Evolutionary conservation across 192 early-diverging fungal species (phyloP), one percentile per base, ranked within the genome.

Genomic region (Backusella mclennaniae): DNA sequence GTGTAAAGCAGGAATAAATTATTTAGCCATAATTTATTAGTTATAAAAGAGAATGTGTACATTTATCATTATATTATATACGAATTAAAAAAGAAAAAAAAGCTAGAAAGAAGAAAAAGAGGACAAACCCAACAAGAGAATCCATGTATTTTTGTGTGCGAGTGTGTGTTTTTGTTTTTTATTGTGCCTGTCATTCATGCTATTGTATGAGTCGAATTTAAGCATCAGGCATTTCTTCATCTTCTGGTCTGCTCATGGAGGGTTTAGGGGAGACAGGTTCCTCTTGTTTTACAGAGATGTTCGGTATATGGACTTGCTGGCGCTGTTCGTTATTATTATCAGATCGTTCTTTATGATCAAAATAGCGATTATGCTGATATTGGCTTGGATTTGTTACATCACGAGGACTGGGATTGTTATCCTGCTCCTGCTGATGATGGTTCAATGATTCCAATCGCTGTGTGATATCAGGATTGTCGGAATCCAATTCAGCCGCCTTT

Each of bases 401-500:
- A 12, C n/a, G 36, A n/a, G 21, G 68, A 14, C 19, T 36, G 1
- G 35, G 35, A 23, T 19, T 31, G 12, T 35, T 35, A 9, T 49
- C 11, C 35, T 23, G 11, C 21, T 71, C 31, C n/a, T 73, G 46
- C 19, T 63, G 73, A 12, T 73, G 53, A 6, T 73, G 46, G 23
- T 5, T 79, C 35, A 84, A 38, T 26, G 80, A 67, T 7, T 80
- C 82, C 19, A 84, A 3, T 42, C 97, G 90, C 81, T 96, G 94
- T 80, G 95, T 95, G 39, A 96, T 96, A 52, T 92, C 90, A 5
- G 89, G 81, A 76, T 98, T 98, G n/a, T 83, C 82, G 1, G 95
- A 96, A 78, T 99, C 97, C 41, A 98, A 85, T 80, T 98, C 97
- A 9, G 95, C 88, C 0, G 97, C 98, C 9, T 95, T 92, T 59